A percentile compares a stretch with the other conserved stretches of the same genome.
phyloP scores from a whole-genome alignment of 1,139 yeast species.

The Blastobotrys raffinosifermentans region DNA sequence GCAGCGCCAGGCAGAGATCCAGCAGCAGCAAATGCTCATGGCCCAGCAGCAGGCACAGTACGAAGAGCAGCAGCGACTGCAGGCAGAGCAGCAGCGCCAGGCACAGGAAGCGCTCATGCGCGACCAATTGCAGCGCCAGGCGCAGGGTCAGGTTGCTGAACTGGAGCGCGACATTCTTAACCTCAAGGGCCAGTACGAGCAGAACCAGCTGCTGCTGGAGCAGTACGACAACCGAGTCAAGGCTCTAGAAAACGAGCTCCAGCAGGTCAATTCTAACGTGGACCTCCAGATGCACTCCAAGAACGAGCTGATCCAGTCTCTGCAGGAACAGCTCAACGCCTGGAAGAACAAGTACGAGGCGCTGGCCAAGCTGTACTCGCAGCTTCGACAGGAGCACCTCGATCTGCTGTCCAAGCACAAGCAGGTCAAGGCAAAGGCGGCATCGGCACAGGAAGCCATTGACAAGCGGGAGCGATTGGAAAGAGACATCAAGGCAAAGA shows the following conservation, averaged over 20 bases:
- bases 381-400: conserved; percentile 86
- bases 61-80: conserved; percentile 62
- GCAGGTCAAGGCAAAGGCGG: conserved; percentile 80
- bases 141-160: conserved; percentile 75
- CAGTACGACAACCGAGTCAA: conserved; percentile 87
- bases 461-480: conserved; percentile 79
- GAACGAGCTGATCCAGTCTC: conserved; percentile 61
- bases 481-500: conserved; percentile 78
- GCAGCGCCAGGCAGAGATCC: conserved; percentile 44
- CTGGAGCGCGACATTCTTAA: conserved; percentile 74
- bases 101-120: conserved; percentile 70
- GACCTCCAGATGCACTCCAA: conserved; percentile 71
- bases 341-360: conserved; percentile 91
- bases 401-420: conserved; percentile 74
- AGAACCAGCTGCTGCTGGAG: conserved; percentile 75
- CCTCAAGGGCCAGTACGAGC: conserved; percentile 77
- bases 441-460: conserved; percentile 89
- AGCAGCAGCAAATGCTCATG: conserved; percentile 41
- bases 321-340: conserved; percentile 69
- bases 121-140: conserved; percentile 68
- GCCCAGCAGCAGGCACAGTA: conserved; percentile 62
- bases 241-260: conserved; percentile 69
- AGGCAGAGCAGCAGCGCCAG: conserved; percentile 64
- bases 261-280: conserved; percentile 57
- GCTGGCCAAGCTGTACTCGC: conserved; percentile 83